phyloP scores from a whole-genome alignment of 352 stramenopile species.

The Plasmopara halstedii region DNA sequence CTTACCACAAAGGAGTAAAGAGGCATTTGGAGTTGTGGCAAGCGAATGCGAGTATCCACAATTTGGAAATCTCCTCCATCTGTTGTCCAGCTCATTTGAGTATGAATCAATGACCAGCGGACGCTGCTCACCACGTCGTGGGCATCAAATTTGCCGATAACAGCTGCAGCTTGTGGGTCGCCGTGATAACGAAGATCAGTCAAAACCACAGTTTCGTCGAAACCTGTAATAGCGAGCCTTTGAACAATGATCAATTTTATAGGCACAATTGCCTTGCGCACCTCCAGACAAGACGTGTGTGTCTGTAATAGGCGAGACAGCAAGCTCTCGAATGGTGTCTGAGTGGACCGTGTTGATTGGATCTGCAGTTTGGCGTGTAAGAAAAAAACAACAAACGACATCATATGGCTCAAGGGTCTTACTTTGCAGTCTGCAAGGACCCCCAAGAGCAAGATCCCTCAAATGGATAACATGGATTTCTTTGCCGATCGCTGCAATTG shows the following conservation, averaged over 20 bases:
- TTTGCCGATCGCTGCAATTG: slow-evolving; percentile 56
- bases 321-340: slow-evolving; percentile 66
- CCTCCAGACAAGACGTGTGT: slow-evolving; percentile 40
- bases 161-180: slow-evolving; percentile 23
- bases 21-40: slow-evolving; percentile 30
- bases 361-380: slow-evolving; percentile 15
- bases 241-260: background rate
- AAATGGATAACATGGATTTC: slow-evolving; percentile 62
- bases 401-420: background rate
- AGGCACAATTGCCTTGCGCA: slow-evolving; percentile 10
- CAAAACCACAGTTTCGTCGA: slow-evolving; percentile 75
- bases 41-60: slow-evolving; percentile 34
- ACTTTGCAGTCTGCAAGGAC: slow-evolving; percentile 32
- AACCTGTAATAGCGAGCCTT: slow-evolving; percentile 29
- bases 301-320: slow-evolving; percentile 22
- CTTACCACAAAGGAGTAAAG: slow-evolving; percentile 27
- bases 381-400: background rate
- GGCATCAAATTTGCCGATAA: slow-evolving; percentile 58
- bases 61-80: slow-evolving; percentile 73
- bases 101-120: slow-evolving; percentile 43
- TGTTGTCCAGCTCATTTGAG: slow-evolving; percentile 72
- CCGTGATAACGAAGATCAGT: slow-evolving; percentile 42
- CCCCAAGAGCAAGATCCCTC: slow-evolving; percentile 13
- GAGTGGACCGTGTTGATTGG: slow-evolving; percentile 53
- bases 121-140: slow-evolving; percentile 77